Conservation (phyloP, 73 alveolate species). For the Symbiodinium natans region DNA sequence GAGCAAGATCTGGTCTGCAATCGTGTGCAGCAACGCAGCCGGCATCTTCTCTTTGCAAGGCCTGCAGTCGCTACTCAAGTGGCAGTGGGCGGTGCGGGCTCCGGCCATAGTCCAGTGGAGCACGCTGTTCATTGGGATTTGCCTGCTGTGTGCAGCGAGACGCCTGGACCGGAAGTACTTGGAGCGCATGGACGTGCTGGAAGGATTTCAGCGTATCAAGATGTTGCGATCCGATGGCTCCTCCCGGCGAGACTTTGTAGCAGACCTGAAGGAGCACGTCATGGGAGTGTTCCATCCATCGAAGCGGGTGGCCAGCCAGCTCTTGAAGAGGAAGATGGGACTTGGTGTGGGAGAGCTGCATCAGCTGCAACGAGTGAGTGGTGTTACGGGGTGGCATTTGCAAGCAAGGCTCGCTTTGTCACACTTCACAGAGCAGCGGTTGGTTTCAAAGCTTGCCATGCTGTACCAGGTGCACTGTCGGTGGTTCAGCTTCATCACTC, state of each 20-base stretch:
- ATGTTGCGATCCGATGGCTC: neutral
- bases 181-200: neutral
- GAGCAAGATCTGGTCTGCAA: neutral
- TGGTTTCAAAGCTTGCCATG: neutral
- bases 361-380: neutral
- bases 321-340: neutral
- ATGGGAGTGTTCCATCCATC: neutral
- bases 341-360: neutral
- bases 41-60: neutral
- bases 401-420: neutral
- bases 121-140: neutral
- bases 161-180: neutral
- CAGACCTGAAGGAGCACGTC: neutral
- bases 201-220: neutral
- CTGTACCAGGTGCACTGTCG: neutral
- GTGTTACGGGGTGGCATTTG: neutral
- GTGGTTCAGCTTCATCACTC: neutral
- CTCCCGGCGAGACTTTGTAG: neutral
- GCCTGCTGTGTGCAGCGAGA: neutral
- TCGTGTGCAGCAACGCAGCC: neutral
- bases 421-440: neutral
- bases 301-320: conserved; percentile 1
- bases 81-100: neutral
- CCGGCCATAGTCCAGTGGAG: neutral
- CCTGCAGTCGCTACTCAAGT: neutral